Evolutionary conservation across 352 stramenopile genomes (phyloP).

Genomic region (Peronospora tabacina): DNA sequence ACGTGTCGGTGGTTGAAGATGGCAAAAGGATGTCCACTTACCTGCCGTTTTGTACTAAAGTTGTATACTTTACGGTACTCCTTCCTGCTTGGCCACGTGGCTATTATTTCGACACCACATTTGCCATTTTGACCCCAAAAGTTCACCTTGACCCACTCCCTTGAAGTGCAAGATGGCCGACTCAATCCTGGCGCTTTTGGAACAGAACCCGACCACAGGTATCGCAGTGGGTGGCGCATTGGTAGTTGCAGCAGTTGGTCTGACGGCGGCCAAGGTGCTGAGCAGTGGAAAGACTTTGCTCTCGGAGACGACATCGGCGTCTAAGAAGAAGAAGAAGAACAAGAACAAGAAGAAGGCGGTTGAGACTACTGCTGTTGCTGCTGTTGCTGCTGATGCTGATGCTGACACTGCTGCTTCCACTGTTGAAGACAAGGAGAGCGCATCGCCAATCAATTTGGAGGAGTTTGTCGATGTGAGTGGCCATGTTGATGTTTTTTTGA

Average conservation of each 20-base stretch:
- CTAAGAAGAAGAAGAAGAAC: slow-evolving; percentile 54
- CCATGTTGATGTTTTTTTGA: not conserved
- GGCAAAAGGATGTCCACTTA: too few species aligned
- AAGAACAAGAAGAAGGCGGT: slow-evolving; percentile 51
- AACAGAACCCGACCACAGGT: slow-evolving; percentile 50
- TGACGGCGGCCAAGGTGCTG: slow-evolving; percentile 63
- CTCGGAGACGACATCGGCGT: slow-evolving; percentile 9
- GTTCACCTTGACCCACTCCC: not conserved
- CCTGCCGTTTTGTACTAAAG: too few species aligned
- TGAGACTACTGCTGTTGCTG: slow-evolving; percentile 7
- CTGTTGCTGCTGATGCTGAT: not conserved
- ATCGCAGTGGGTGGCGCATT: slow-evolving; percentile 63
- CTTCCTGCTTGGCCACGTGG: slow-evolving; percentile 6
- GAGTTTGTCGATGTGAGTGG: slow-evolving; percentile 50
- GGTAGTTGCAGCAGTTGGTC: slow-evolving; percentile 55
- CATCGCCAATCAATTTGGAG: slow-evolving; percentile 51
- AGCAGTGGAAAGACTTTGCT: slow-evolving; percentile 30
- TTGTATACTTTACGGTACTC: not conserved
- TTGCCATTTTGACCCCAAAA: slow-evolving; percentile 11
- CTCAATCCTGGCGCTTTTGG: slow-evolving; percentile 51
- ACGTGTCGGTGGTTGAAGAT: too few species aligned
- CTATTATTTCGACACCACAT: slow-evolving; percentile 13
- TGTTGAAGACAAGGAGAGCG: slow-evolving; percentile 20
- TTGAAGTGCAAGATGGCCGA: slow-evolving; percentile 38
- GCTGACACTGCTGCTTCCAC: not conserved